phyloP scores from a whole-genome alignment of 768 basidiomycete species.

The Sistotremastrum niveocremeum region DNA sequence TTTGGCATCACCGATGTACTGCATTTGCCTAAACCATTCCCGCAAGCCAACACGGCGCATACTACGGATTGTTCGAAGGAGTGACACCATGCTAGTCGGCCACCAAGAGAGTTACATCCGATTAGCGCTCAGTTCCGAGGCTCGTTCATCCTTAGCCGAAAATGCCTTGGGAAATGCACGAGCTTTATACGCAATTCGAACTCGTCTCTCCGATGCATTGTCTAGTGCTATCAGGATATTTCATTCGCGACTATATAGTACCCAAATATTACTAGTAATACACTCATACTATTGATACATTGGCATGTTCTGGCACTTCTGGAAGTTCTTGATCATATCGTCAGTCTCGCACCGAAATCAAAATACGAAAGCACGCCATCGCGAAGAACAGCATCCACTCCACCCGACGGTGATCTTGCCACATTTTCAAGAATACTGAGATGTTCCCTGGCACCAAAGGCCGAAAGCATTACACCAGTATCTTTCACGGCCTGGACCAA shows the following conservation, averaged over 20 bases:
- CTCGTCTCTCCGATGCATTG: too few species aligned
- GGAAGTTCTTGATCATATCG: background rate
- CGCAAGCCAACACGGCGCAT: conserved; percentile 61
- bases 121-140: too few species aligned
- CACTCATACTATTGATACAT: too few species aligned
- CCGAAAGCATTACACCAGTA: conserved; percentile 75
- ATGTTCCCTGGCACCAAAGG: conserved; percentile 49
- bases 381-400: conserved; percentile 55
- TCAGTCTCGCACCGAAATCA: conserved; percentile 33
- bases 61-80: conserved; percentile 63
- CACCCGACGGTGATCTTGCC: conserved; percentile 11
- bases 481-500: conserved; percentile 81
- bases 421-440: conserved; percentile 21
- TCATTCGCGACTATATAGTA: too few species aligned
- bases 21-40: conserved; percentile 86
- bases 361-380: conserved; percentile 55
- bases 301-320: too few species aligned
- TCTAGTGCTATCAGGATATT: too few species aligned
- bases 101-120: background rate
- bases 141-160: too few species aligned
- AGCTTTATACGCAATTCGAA: too few species aligned
- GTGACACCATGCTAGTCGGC: conserved; percentile 43
- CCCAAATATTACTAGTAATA: too few species aligned
- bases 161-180: too few species aligned
- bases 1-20: conserved; percentile 93